A percentile compares a stretch with the other conserved stretches of the same genome.
phyloP scores from a whole-genome alignment of 805 yeast genomes.

The Kluyveromyces siamensis region DNA sequence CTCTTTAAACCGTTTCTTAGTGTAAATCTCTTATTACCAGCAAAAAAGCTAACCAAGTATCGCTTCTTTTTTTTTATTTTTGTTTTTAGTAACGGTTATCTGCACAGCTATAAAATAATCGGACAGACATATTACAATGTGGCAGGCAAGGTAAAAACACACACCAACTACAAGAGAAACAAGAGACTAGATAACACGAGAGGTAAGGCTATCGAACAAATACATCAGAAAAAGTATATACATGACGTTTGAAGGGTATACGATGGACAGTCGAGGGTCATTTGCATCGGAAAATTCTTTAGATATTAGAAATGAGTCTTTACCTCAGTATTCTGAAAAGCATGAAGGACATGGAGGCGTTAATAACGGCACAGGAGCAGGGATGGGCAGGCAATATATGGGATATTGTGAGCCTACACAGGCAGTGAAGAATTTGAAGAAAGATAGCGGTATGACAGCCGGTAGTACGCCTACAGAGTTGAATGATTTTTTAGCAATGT shows the following conservation, averaged over 20 bases:
- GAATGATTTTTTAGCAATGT: conserved; percentile 21
- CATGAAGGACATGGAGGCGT: neutral
- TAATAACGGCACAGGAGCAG: neutral
- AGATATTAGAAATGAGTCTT: conserved; percentile 4
- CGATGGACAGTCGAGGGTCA: neutral
- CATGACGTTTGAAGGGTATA: neutral
- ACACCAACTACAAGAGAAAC: no score
- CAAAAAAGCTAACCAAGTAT: no score
- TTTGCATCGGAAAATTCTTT: conserved; percentile 3
- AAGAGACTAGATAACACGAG: no score
- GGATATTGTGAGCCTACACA: neutral
- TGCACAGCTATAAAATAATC: no score
- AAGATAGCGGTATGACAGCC: neutral
- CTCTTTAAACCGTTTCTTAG: no score
- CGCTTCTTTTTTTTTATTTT: no score
- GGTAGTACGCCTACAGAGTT: conserved; percentile 17
- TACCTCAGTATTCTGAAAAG: neutral
- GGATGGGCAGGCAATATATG: neutral
- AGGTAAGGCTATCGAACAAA: no score
- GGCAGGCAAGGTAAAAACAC: no score
- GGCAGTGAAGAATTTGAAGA: conserved; percentile 2
- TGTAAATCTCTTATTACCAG: no score
- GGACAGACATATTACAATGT: no score
- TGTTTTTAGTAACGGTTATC: no score
- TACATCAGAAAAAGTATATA: no score